A percentile compares a stretch with the other conserved stretches of the same genome.
Conservation (phyloP, 148 eudicot species). For the Selenicereus undatus region DNA sequence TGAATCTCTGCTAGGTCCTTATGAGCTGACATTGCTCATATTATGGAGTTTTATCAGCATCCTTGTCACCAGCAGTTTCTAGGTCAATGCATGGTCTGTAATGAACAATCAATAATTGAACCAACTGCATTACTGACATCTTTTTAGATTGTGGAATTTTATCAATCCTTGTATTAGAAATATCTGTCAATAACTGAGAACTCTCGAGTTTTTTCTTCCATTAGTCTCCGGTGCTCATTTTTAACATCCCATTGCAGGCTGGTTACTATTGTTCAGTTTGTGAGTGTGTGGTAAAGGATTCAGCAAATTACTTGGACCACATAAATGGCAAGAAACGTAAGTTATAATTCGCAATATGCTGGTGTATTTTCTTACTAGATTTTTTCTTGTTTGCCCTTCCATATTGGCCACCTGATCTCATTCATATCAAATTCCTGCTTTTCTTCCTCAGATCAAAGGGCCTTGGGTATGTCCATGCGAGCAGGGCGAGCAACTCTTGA, state of each 20-base stretch:
- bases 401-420: too few species aligned
- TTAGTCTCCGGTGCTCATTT: conserved; percentile 6
- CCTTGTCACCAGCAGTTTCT: not conserved
- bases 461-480: conserved; percentile 99
- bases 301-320: conserved; percentile 95
- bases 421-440: conserved; percentile 13
- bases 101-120: not conserved
- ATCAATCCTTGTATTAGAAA: not conserved
- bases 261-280: conserved; percentile 97
- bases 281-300: conserved; percentile 97
- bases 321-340: conserved; percentile 98
- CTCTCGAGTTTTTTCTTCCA: conserved; percentile 6
- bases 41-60: not conserved
- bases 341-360: conserved; percentile 22
- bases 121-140: not conserved
- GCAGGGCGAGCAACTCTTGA: conserved; percentile 85
- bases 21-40: not conserved
- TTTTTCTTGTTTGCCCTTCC: not conserved
- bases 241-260: conserved; percentile 57
- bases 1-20: not conserved
- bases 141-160: not conserved
- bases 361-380: not conserved
- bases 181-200: not conserved
- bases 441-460: conserved; percentile 83
- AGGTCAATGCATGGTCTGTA: too few species aligned